Percentiles rank a stretch among this genome's conserved stretches.
Conservation (phyloP, 495 filamentous ascomycete genomes). For the Neurospora discreta region DNA sequence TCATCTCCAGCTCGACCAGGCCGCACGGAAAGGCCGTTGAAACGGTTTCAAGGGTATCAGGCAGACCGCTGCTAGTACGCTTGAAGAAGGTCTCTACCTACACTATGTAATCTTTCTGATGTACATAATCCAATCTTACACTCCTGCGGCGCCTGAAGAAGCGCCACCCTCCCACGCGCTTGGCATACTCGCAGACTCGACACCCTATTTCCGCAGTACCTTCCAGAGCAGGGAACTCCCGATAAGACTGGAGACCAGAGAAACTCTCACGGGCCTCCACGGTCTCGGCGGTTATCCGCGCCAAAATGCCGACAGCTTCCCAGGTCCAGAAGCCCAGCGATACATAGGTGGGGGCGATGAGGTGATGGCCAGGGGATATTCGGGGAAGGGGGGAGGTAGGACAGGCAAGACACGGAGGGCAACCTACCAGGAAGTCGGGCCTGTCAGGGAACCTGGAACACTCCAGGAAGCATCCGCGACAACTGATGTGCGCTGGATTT, state of each 20-base stretch:
- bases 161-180: background rate
- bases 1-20: background rate
- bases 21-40: background rate
- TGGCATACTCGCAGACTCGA: background rate
- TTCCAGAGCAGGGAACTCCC: background rate
- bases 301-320: background rate
- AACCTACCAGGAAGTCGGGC: background rate
- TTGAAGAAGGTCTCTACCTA: background rate
- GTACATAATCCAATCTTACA: background rate
- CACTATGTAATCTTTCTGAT: background rate
- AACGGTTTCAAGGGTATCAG: background rate
- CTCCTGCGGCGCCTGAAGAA: background rate
- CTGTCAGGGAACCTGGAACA: background rate
- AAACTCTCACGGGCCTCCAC: background rate
- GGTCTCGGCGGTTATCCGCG: background rate
- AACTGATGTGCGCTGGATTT: background rate
- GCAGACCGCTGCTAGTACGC: background rate
- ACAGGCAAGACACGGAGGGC: background rate
- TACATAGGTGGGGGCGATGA: background rate
- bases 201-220: background rate
- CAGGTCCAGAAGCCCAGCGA: background rate
- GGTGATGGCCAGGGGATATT: background rate
- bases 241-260: background rate
- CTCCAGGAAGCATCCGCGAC: background rate
- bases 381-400: background rate